Evolutionary conservation across 208 protist genomes (phyloP).

Genomic region (Phytomonas sp.): DNA sequence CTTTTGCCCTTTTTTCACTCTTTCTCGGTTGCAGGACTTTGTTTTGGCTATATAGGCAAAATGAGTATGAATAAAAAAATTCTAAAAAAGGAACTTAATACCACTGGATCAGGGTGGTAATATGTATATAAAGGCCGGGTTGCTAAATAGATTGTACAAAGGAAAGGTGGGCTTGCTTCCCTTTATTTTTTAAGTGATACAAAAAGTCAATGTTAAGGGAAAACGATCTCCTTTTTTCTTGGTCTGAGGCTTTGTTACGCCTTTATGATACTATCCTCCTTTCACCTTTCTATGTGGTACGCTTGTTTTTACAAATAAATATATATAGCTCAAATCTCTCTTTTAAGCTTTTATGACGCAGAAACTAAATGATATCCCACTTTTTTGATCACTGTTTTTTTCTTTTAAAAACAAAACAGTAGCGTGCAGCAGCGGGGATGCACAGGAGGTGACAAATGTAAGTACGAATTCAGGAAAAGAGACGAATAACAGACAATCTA

Average conservation of each 20-base stretch:
- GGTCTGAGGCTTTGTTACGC: not conserved
- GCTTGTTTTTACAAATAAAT: conserved; percentile 5
- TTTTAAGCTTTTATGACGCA: not conserved
- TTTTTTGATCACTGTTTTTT: not conserved
- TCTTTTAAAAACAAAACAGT: not conserved
- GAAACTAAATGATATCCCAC: not conserved
- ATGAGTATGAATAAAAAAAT: not conserved
- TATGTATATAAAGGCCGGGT: not conserved
- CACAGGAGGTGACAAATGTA: conserved; percentile 6
- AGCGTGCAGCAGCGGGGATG: not conserved
- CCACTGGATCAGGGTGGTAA: not conserved
- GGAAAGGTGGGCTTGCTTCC: not conserved
- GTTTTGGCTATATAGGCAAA: not conserved
- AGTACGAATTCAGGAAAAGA: conserved; percentile 3
- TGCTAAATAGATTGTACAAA: not conserved
- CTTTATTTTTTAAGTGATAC: not conserved
- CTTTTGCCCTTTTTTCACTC: not conserved
- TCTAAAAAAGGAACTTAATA: not conserved
- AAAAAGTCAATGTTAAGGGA: not conserved
- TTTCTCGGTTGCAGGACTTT: not conserved
- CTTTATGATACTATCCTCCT: conserved; percentile 5
- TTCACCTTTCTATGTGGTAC: conserved; percentile 4
- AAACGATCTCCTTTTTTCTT: not conserved
- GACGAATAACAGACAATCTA: not conserved
- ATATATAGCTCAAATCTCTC: not conserved